Conservation (phyloP, 345 rosid species). For the Citrus unshiu region DNA sequence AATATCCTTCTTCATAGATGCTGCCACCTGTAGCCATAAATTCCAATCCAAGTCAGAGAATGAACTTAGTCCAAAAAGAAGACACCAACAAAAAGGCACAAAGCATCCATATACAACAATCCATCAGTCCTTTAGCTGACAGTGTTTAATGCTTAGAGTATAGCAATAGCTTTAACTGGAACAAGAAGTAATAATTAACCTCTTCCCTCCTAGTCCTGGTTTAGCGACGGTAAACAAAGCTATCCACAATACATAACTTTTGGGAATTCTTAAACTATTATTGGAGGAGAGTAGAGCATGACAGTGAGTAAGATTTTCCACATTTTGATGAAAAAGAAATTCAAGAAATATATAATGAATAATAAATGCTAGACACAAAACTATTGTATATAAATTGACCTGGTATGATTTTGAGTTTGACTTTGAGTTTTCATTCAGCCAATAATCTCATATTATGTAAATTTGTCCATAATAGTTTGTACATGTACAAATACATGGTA, state of each 20-base stretch:
- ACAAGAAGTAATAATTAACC: not conserved
- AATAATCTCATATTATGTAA: too few species aligned
- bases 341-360: too few species aligned
- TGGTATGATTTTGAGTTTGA: too few species aligned
- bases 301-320: not conserved
- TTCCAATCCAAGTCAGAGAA: constrained; percentile 8
- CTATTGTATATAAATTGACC: too few species aligned
- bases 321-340: not conserved
- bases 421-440: too few species aligned
- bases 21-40: constrained; percentile 67
- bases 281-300: not conserved
- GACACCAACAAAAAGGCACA: not conserved
- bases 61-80: not conserved
- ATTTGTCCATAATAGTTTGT: too few species aligned
- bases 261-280: not conserved
- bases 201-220: not conserved
- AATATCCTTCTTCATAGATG: constrained; percentile 79
- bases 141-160: not conserved
- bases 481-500: not conserved
- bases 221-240: not conserved
- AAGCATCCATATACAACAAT: not conserved
- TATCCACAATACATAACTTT: not conserved
- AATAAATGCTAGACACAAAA: too few species aligned
- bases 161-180: not conserved
- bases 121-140: not conserved